These are phyloP conservation scores for Bjerkandera adusta DNA, from an alignment of 1,284 basidiomycete species.

Conservation along the genomic window DNA sequence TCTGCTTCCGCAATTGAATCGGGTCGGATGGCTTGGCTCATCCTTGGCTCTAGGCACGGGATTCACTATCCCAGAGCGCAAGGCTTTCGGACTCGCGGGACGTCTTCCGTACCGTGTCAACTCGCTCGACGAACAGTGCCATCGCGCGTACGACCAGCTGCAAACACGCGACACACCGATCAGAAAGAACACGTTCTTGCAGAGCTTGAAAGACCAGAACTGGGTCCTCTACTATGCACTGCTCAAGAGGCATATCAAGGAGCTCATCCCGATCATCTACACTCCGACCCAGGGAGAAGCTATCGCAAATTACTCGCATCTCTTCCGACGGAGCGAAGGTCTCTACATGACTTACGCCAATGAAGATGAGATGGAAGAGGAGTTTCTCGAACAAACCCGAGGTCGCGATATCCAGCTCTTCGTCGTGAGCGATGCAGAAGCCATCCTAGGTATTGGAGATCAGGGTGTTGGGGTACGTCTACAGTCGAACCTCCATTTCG, in stretches of 20 bases:
- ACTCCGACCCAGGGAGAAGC: conserved; percentile 77
- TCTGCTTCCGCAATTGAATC: conserved; percentile 10
- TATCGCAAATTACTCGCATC: conserved; percentile 76
- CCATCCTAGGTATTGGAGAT: conserved; percentile 80
- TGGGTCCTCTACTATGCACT: conserved; percentile 74
- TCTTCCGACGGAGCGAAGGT: conserved; percentile 75
- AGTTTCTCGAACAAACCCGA: conserved; percentile 64
- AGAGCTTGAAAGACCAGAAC: conserved; percentile 73
- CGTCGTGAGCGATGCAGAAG: conserved; percentile 82
- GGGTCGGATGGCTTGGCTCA: conserved; percentile 21
- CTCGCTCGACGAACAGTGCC: conserved; percentile 73
- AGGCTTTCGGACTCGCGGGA: conserved; percentile 71
- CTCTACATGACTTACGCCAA: conserved; percentile 66
- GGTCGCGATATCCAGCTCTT: conserved; percentile 68
- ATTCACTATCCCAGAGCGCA: conserved; percentile 66
- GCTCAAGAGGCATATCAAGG: conserved; percentile 59
- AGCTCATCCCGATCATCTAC: conserved; percentile 76
- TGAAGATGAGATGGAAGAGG: conserved; percentile 71
- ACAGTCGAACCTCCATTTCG: not conserved
- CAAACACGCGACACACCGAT: conserved; percentile 45
- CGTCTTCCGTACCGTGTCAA: conserved; percentile 76
- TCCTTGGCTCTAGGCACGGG: conserved; percentile 49
- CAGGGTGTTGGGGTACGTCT: conserved; percentile 67
- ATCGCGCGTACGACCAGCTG: conserved; percentile 70
- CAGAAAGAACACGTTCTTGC: conserved; percentile 70